Base-by-base conservation (phyloP, 2,329 filamentous ascomycete species). In the Albifimbria verrucaria region DNA sequence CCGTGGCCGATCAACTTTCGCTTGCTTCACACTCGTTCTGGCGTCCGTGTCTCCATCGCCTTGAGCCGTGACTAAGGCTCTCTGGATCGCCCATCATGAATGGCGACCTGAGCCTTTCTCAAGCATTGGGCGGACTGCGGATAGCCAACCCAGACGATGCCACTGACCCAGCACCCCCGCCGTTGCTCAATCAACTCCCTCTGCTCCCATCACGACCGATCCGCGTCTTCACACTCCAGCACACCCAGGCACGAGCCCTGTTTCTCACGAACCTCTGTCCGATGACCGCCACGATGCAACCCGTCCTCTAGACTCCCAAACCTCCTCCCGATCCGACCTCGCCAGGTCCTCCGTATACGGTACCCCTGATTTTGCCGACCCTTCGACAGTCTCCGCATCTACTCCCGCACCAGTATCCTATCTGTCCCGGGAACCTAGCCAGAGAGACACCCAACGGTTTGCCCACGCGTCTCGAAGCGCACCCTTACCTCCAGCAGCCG, bases 141-240 rank as follows among this genome's bases (percentile, higher is more conserved):
- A 97, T 99, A 72, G 93, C 94, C 65, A 99, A 97, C 72, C 93
- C 93, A 52, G 92, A 97, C 75, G 86, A 94, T 74, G 80, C 83
- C 59, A 71, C 66, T 66, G 71, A 73, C 50, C 58, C 67, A 57
- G 67, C 63, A 57, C 58, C 62, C 52, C 50, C 25, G 36, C 46
- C 59, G 52, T 55, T 55, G 54, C 64, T 49, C 62, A 62, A 50
- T 49, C 61, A 45, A 63, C 67, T 43, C 59, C 59, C 23, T 48
- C 52, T 42, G 54, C 55, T 26, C 25, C 51, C 25, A 48, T 56
- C 25, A 42, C 57, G 26, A 36, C 51, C 55, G 55, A 54, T 50
- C 52, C 54, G 47, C 58, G 51, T 24, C 21, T 36, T 4, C 52
- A 57, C 56, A 48, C 50, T 57, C 58, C 43, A 52, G 49, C 20